A percentile compares a stretch with the other conserved stretches of the same genome.
These are phyloP conservation scores for Apiospora saccharicola DNA, from an alignment of 2,329 filamentous ascomycete species.

Conservation along the genomic window DNA sequence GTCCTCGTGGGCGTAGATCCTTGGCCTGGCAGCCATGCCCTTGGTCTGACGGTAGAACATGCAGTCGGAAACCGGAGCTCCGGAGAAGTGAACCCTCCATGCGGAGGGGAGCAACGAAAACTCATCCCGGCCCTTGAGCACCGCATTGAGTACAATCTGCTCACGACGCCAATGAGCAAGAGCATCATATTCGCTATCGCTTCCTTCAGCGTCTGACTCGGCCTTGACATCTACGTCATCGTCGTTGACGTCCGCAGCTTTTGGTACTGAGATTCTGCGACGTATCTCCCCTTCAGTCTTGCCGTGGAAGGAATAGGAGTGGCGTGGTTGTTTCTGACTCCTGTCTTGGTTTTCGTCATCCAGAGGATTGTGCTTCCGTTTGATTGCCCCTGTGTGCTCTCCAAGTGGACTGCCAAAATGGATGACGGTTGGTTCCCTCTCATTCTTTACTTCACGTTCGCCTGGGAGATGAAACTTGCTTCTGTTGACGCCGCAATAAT, in stretches of 20 bases:
- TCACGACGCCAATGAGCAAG: conserved; percentile 38
- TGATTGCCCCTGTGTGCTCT: not conserved
- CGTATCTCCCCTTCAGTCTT: not conserved
- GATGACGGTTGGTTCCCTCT: not conserved
- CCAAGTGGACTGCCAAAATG: not conserved
- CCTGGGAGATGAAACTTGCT: not conserved
- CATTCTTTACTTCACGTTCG: not conserved
- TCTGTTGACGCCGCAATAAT: not conserved
- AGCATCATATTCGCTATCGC: conserved; percentile 29
- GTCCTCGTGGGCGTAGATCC: conserved; percentile 40
- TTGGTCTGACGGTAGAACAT: conserved; percentile 41
- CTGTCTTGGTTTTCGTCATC: not conserved
- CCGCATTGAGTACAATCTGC: conserved; percentile 39
- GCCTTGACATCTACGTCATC: not conserved
- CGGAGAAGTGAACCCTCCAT: conserved; percentile 42
- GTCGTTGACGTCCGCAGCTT: not conserved
- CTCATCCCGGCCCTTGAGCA: conserved; percentile 40
- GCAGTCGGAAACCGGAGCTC: conserved; percentile 40
- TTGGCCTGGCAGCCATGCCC: conserved; percentile 35
- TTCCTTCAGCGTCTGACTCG: conserved; percentile 17
- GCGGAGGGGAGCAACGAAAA: conserved; percentile 42
- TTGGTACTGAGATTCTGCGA: not conserved
- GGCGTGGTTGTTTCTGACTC: not conserved
- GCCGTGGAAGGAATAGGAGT: not conserved
- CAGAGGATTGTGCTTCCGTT: not conserved